phyloP scores from a whole-genome alignment of 495 filamentous ascomycete species.

The Penicillium canariense region DNA sequence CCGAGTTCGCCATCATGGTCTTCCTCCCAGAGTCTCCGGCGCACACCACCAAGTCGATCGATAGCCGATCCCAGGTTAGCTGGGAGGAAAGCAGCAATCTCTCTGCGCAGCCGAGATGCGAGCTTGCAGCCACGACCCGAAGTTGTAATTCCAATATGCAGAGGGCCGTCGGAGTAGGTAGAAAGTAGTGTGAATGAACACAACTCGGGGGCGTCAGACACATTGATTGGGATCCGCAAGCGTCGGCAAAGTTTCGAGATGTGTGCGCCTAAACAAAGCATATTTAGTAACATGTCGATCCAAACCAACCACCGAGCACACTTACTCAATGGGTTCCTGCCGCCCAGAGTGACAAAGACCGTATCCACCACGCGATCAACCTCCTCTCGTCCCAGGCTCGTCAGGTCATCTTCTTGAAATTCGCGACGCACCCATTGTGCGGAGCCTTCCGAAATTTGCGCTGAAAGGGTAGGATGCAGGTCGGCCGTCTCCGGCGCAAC shows the following conservation, averaged over 20 bases:
- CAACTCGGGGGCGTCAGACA: conserved; percentile 81
- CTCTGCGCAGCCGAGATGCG: conserved; percentile 82
- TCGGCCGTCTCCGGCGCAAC: conserved; percentile 64
- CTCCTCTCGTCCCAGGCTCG: conserved; percentile 72
- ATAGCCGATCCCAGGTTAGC: conserved; percentile 80
- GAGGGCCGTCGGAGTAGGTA: conserved; percentile 81
- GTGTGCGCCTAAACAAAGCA: conserved; percentile 48
- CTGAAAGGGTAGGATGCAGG: conserved; percentile 69
- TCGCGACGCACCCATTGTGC: conserved; percentile 68
- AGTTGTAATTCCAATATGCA: conserved; percentile 95
- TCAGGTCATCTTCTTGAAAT: conserved; percentile 75
- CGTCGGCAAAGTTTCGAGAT: conserved; percentile 75
- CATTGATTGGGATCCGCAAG: conserved; percentile 88
- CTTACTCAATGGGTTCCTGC: conserved; percentile 52
- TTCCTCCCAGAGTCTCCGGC: conserved; percentile 76
- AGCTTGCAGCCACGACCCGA: conserved; percentile 95
- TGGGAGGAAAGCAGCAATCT: conserved; percentile 79
- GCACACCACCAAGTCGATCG: conserved; percentile 70
- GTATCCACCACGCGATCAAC: conserved; percentile 79
- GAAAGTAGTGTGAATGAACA: conserved; percentile 89
- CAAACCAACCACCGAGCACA: background rate
- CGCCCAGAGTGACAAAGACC: conserved; percentile 79
- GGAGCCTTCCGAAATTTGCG: conserved; percentile 68
- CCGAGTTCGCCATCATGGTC: conserved; percentile 57
- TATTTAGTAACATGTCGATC: background rate